These are phyloP conservation scores for Geranomyces variabilis DNA, from an alignment of 192 early-diverging fungal genomes.

Conservation along the genomic window DNA sequence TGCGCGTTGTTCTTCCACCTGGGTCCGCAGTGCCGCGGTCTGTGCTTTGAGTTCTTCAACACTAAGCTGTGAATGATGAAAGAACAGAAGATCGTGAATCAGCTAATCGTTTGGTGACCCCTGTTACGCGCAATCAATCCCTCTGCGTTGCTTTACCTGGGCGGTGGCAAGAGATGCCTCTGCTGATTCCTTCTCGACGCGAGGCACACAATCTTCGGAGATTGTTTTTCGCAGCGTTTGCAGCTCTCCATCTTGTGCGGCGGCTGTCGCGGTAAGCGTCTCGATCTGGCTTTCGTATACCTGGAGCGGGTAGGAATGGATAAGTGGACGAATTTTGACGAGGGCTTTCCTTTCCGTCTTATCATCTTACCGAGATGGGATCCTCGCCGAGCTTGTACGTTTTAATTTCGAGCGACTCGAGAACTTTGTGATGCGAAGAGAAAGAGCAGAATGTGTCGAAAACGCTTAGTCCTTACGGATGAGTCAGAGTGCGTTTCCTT, in stretches of 20 bases:
- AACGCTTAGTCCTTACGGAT: not conserved
- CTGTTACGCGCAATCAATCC: no score
- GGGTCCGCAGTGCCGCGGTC: conserved; percentile 34
- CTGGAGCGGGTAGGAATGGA: not conserved
- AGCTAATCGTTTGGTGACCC: no score
- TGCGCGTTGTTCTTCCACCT: conserved; percentile 37
- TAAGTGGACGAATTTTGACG: no score
- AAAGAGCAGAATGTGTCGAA: not conserved
- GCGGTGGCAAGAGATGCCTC: conserved; percentile 20
- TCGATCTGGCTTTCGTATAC: conserved; percentile 37
- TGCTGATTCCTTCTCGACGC: conserved; percentile 31
- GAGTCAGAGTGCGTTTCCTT: no score
- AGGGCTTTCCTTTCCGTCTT: no score
- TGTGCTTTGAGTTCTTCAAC: conserved; percentile 26
- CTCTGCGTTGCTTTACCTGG: not conserved
- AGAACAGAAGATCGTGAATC: no score
- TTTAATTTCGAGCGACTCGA: conserved; percentile 39
- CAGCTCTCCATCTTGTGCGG: not conserved
- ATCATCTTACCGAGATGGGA: conserved; percentile 44
- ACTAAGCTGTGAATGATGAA: conserved; percentile 13
- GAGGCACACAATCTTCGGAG: conserved; percentile 46
- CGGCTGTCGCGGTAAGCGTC: conserved; percentile 22
- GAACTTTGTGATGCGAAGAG: not conserved
- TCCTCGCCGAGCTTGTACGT: conserved; percentile 38
- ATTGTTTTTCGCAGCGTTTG: conserved; percentile 18